Evolutionary conservation across 139 green algal species (phyloP).

Genomic region (Chlamydomonas applanata): DNA sequence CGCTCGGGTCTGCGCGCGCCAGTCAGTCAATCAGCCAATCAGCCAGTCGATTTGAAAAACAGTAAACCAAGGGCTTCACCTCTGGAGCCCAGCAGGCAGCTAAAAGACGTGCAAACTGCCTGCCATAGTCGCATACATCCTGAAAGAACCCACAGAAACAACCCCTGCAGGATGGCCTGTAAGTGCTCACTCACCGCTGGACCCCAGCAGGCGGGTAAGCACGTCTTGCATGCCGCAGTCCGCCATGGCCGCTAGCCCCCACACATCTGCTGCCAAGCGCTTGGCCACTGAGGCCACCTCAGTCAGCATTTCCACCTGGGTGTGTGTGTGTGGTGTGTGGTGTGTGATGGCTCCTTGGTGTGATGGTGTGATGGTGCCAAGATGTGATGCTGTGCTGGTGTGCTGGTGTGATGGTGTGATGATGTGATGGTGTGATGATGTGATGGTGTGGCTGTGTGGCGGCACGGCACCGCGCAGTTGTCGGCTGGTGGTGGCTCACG

Average conservation of each 20-base stretch:
- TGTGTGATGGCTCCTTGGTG: no score
- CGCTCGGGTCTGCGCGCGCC: conserved; percentile 24
- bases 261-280: conserved; percentile 37
- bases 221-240: conserved; percentile 25
- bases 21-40: neutral
- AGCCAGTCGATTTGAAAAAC: neutral
- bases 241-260: conserved; percentile 29
- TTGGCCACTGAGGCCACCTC: conserved; percentile 50
- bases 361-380: no score
- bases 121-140: no score
- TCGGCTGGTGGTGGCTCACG: neutral
- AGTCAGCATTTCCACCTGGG: conserved; percentile 42
- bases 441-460: no score
- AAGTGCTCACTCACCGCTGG: conserved; percentile 17
- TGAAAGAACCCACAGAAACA: no score
- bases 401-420: no score
- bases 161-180: neutral
- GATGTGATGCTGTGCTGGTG: no score
- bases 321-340: no score
- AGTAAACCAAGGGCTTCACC: neutral
- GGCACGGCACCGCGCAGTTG: neutral
- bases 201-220: conserved; percentile 37
- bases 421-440: no score
- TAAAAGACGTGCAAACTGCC: no score
- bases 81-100: no score